Evolutionary conservation across 1,139 yeast species (phyloP).

Genomic region (Arxiozyma slooffiae): DNA sequence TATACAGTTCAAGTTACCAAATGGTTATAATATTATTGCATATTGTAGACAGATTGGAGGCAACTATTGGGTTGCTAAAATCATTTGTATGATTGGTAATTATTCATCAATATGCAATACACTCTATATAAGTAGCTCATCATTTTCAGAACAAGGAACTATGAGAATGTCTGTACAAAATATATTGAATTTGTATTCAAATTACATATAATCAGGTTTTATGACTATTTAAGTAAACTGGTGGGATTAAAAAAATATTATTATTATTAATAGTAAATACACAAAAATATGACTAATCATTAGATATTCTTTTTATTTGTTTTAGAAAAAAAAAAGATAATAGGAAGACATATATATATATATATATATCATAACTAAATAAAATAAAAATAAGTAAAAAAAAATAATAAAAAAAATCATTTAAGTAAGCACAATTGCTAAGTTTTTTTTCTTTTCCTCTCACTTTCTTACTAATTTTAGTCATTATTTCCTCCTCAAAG

Average conservation of each 20-base stretch:
- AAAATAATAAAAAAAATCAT: not conserved
- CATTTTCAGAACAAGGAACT: slow-evolving; percentile 21
- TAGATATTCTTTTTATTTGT: no score
- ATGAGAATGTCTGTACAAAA: slow-evolving; percentile 15
- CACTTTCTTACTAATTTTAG: not conserved
- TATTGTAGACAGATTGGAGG: slow-evolving; percentile 12
- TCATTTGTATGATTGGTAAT: not conserved
- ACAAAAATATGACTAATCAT: no score
- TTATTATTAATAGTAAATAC: no score
- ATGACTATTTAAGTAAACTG: not conserved
- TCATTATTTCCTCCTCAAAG: not conserved
- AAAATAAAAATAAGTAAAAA: no score
- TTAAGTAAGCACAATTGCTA: not conserved
- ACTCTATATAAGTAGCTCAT: slow-evolving; percentile 10
- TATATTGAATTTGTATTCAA: not conserved
- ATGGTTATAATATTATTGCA: slow-evolving; percentile 15
- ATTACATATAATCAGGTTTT: not conserved
- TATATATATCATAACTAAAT: no score
- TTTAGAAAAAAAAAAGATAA: no score
- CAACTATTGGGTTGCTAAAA: slow-evolving; percentile 2
- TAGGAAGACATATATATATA: no score
- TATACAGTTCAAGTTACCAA: slow-evolving; percentile 22
- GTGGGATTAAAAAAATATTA: no score
- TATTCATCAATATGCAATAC: slow-evolving; percentile 2
- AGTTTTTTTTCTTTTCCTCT: not conserved